Evolutionary conservation across 1,284 basidiomycete species (phyloP), one percentile per base, ranked within the genome.

Genomic region (Ustilago crameri): DNA sequence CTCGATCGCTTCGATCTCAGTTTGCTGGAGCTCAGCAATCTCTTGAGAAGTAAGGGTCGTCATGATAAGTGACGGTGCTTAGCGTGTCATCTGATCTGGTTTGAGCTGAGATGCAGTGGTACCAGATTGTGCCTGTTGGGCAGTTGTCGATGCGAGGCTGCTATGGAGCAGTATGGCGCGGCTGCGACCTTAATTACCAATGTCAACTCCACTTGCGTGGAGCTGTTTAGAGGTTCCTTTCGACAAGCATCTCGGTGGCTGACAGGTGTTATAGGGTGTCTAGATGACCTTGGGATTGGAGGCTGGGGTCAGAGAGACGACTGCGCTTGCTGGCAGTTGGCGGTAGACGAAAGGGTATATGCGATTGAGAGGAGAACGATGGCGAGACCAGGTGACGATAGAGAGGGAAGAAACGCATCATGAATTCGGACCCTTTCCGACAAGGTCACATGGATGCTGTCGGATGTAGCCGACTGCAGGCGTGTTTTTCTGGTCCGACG

Each of bases 1-100:
- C 24, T 60, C 43, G 44, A 82, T 70, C 3, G 73, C 80, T 43
- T 81, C 79, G 37, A 80, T 61, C 42, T 82, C 80, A 20, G 72
- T 76, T 26, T 54, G 60, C 51, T 79, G 80, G 9, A 80, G 62
- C 38, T 78, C 74, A 8, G 58, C 63, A 17, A 80, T 68, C 66
- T 81, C 76, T 12, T 74, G 45, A 3, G 69, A 59, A 45, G 46
- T 37, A 26, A 73, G 57, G 12, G 64, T 55, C 44, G 55, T 45
- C 62, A 70, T 70, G 23, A 14, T 61, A 51, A 43, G 23, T 14
- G 23, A 12, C 23, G 32, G 3, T 18, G 34, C 40, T 23, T 23
- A 47, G 37, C 24, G 20, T 27, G 41, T 37, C 63, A 60, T 66
- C 55, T 55, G 57, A 26, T 23, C 9, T 40, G 5, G 50, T 20